Evolutionary conservation across 805 yeast genomes (phyloP), one percentile per base, ranked within the genome.

Genomic region (Starmera dryadoides): DNA sequence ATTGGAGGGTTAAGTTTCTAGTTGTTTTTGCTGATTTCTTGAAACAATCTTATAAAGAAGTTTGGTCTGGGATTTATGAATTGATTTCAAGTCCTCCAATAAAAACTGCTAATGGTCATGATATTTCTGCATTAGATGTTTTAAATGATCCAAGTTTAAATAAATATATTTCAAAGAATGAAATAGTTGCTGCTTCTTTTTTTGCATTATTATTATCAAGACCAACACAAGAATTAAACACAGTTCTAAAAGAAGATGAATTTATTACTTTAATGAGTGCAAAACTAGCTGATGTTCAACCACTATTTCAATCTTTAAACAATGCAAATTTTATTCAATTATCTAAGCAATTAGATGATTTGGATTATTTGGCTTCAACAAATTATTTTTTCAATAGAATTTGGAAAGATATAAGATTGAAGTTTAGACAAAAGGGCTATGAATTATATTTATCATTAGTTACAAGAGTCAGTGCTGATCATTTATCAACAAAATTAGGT

Each of bases 391-490:
- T 59, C 22, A 30, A 35, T 2, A 44, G 39, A 18, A 47, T 48
- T 4, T 62, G 60, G 52, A 21, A 38, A 4, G 43, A 42, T 17
- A 44, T 63, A 21, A 42, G 42, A 34, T 42, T 49, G n/a, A 42
- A 48, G 3, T 37, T 64, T 18, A 48, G 64, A 40, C 48, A 52
- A 30, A 62, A 58, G 42, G 48, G 54, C 2, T 58, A 58, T 37
- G 34, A 53, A 4, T 46, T 56, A 4, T 68, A 64, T 36, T 45
- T 68, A 2, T 60, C 68, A 0, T 37, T 63, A 14, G 42, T 42
- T 47, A 59, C 45, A 30, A 42, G 45, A 30, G 45, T 46, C 2
- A 36, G 42, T 14, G 40, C 45, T 3, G 36, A 33, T 2, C 55
- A 54, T 37, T 30, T 53, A 15, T 43, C 52, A 2, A 6, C 23